Evolutionary conservation across 2,329 filamentous ascomycete genomes (phyloP).

Genomic region (Alternaria rosae): DNA sequence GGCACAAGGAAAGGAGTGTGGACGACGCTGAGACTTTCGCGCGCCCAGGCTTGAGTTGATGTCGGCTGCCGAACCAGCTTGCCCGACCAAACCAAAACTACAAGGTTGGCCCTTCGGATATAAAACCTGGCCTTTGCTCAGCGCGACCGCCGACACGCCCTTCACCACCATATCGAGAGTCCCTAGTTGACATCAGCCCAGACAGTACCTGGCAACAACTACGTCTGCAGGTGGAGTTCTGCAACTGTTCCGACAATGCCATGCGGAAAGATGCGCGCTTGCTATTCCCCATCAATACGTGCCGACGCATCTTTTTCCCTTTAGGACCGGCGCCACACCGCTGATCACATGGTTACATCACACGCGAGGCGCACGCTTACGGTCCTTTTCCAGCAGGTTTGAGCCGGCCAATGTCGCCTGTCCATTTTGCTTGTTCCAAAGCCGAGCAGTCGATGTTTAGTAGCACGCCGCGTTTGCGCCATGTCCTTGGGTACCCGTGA

Average conservation of each 20-base stretch:
- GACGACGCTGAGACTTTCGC: conserved; percentile 34
- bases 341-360: conserved; percentile 22
- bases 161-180: conserved; percentile 14
- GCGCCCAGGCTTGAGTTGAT: conserved; percentile 36
- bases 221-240: background rate
- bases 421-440: background rate
- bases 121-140: conserved; percentile 24
- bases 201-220: background rate
- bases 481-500: conserved; percentile 7
- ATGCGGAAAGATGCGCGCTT: conserved; percentile 14
- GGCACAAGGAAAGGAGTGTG: conserved; percentile 26
- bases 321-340: conserved; percentile 30
- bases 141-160: conserved; percentile 8
- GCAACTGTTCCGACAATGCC: background rate
- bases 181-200: conserved; percentile 12
- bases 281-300: conserved; percentile 15
- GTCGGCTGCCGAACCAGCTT: conserved; percentile 31
- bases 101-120: conserved; percentile 25
- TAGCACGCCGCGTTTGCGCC: background rate
- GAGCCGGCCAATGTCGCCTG: conserved; percentile 13
- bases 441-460: background rate
- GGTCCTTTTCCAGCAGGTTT: conserved; percentile 1
- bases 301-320: conserved; percentile 20
- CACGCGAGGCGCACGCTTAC: conserved; percentile 13
- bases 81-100: conserved; percentile 25